Base-by-base conservation (phyloP, 1,139 yeast genomes). In the Geotrichum bryndzae region DNA sequence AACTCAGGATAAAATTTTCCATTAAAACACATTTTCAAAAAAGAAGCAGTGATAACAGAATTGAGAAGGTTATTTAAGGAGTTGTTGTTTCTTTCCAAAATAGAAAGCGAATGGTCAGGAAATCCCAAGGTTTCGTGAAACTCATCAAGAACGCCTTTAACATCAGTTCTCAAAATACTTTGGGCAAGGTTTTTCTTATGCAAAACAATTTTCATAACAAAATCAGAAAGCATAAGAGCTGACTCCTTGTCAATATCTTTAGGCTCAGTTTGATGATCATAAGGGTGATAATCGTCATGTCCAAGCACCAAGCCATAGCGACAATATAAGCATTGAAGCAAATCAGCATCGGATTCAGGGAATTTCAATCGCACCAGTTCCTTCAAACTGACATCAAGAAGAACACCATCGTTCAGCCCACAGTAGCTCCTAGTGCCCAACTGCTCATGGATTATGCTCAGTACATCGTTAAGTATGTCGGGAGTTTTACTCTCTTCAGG, bases 271-370 rank as follows among this genome's bases (percentile, higher is more conserved):
- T 78, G 80, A 70, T 92, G 98, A 65, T 88, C 87, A 51, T 77
- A 80, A 0, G 96, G 91, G 4, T 78, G 77, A 66, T 83, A 84
- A 6, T 79, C 79, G 25, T 85, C 90, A 27, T 84, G 79, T 1
- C 85, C 77, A 2, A 90, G 76, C 1, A 80, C 77, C 62, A 89
- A 80, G 53, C 90, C 96, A 69, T 87, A 90, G 13, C 90, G 80
- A 72, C 99, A 94, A 65, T 85, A 81, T 27, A 94, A 76, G 45
- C 90, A 79, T 69, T 94, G 98, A 10, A 89, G 77, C 59, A 90
- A 73, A 60, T 91, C 90, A 54, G 79, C 76, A 64, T 87, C 86
- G 51, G 76, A 72, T 8, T 78, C 80, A 1, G 71, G 68, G 69
- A 82, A 76, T 8, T 80, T 76, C 33, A 81, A 74, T 1, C 76